Evolutionary conservation across 2,329 filamentous ascomycete species (phyloP), one percentile per base, ranked within the genome.

Genomic region (Alternaria consortialis): DNA sequence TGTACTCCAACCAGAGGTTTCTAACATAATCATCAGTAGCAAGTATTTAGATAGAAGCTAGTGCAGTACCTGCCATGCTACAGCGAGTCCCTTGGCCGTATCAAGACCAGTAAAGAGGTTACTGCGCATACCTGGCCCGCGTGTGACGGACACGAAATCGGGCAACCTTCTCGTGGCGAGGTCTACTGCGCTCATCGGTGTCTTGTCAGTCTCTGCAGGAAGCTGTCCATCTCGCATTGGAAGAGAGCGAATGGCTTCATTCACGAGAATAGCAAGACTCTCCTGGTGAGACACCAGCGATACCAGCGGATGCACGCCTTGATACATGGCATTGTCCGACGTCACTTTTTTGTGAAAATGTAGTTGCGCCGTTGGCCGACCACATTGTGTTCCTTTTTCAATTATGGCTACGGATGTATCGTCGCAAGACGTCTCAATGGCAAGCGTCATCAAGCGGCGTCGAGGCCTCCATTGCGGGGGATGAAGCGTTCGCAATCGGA

Each of bases 361-460:
- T 3, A 97, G 84, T 6, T 80, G 82, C 9, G 90, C 87, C 47
- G 77, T 52, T 5, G 69, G 56, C 23, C 15, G 52, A 32, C 56
- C 56, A 39, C 39, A 11, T 42, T 58, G 42, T 7, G 27, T 42
- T 31, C 79, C 71, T 69, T 88, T 90, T 55, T 91, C 87, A 39
- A 97, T 84, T 48, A 98, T 80, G 31, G 94, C 91, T 20, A 97
- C 93, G 59, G 91, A 94, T 1, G 94, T 97, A 81, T 98, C 94
- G 80, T 98, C 94, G 84, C 94, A 95, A 3, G 91, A 93, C 9
- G 90, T 91, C 77, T 95, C 92, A 74, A 95, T 93, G 53, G 91
- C 91, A 50, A 94, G 85, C 5, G 83, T 84, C 60, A 79, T 72
- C 48, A 82, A 65, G 40, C 57, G 52, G 40, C 79, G 77, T 23